Percentiles rank a stretch among this genome's conserved stretches.
Evolutionary conservation across 768 basidiomycete species (phyloP).

Genomic region (Mycena olivaceomarginata): DNA sequence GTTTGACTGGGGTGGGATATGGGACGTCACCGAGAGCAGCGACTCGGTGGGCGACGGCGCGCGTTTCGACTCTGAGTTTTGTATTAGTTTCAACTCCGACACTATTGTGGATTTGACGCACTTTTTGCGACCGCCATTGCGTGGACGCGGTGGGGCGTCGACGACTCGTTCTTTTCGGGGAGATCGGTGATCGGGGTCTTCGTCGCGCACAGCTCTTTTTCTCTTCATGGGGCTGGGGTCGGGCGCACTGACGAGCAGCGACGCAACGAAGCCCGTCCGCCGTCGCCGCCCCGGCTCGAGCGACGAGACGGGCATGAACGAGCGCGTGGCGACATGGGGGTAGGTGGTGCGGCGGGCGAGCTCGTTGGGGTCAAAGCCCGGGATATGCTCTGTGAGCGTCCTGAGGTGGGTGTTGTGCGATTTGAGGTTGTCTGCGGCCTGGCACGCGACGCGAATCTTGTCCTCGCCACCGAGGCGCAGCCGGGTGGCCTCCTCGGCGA

Average conservation of each 20-base stretch:
- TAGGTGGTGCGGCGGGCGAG: conserved; percentile 81
- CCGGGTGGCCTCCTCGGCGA: conserved; percentile 94
- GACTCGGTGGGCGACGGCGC: conserved; percentile 85
- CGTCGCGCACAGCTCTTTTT: conserved; percentile 75
- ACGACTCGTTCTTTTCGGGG: conserved; percentile 77
- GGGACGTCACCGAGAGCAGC: conserved; percentile 81
- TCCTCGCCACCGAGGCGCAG: conserved; percentile 97
- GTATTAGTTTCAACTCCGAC: background rate
- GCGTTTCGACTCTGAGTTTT: conserved; percentile 72
- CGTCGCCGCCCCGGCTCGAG: conserved; percentile 81
- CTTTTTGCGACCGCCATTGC: conserved; percentile 79
- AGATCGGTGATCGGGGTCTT: conserved; percentile 79
- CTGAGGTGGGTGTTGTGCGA: conserved; percentile 77
- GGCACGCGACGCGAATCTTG: conserved; percentile 96
- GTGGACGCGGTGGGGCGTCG: conserved; percentile 68
- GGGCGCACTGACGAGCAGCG: conserved; percentile 69
- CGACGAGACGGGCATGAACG: conserved; percentile 77
- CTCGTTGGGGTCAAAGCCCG: conserved; percentile 75
- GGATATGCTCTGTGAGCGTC: conserved; percentile 76
- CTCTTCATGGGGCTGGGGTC: conserved; percentile 82
- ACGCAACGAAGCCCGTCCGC: conserved; percentile 70
- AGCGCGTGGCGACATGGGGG: conserved; percentile 83
- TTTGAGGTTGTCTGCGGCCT: conserved; percentile 92
- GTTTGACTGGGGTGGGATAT: conserved; percentile 64
- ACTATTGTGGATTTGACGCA: conserved; percentile 55